phyloP scores from a whole-genome alignment of 2,329 filamentous ascomycete species.

The Phaeosphaeria sp. region DNA sequence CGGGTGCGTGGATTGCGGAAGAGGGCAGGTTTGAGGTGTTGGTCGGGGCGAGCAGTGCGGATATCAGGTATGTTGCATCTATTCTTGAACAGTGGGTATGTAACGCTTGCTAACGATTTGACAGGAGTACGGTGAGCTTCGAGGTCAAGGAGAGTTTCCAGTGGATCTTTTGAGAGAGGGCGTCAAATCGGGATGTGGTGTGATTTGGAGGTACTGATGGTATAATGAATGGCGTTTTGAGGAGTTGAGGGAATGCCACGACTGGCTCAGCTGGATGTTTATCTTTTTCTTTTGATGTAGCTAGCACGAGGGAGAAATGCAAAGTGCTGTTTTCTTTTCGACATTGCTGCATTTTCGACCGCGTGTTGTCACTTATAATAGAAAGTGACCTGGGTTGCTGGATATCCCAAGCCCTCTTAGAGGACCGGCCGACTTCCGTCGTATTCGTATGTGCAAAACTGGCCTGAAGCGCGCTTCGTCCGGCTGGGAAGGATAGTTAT shows the following conservation, averaged over 20 bases:
- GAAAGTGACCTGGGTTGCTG: no score
- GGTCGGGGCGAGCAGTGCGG: conserved; percentile 66
- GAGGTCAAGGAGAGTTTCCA: conserved; percentile 69
- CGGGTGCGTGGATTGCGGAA: conserved; percentile 68
- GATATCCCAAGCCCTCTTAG: no score
- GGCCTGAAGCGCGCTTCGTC: no score
- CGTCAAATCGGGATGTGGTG: background rate
- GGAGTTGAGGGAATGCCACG: background rate
- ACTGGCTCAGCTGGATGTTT: background rate
- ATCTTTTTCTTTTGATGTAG: background rate
- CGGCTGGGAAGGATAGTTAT: no score
- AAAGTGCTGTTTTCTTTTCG: background rate
- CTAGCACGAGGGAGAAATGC: background rate
- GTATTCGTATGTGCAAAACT: no score
- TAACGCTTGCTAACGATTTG: conserved; percentile 21
- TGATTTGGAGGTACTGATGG: background rate
- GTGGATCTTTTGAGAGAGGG: conserved; percentile 63
- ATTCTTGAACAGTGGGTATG: no score
- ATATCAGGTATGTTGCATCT: conserved; percentile 65
- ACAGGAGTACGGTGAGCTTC: conserved; percentile 59
- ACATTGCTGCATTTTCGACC: background rate
- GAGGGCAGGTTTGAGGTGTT: conserved; percentile 67
- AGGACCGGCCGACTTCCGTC: no score
- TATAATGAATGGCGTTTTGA: background rate
- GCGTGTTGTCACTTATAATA: no score